phyloP scores from a whole-genome alignment of 1,139 yeast genomes.

The Eremothecium gossypii region DNA sequence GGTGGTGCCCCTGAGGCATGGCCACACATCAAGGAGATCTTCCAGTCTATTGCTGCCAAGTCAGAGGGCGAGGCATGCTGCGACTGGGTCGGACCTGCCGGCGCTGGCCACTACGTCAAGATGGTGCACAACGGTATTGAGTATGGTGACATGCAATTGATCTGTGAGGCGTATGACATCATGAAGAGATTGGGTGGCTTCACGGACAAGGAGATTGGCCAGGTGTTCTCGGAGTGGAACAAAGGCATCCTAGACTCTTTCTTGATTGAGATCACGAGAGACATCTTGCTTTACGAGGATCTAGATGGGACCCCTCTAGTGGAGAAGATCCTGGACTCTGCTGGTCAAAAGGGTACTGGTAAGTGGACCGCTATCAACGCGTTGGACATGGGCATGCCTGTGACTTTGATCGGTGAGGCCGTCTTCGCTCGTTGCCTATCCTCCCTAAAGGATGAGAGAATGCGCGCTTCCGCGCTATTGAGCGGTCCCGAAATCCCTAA shows the following conservation, averaged over 20 bases:
- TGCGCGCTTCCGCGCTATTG: conserved; percentile 67
- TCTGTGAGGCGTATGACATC: conserved; percentile 94
- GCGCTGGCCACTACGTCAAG: conserved; percentile 98
- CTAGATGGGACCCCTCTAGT: conserved; percentile 86
- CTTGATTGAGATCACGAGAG: conserved; percentile 95
- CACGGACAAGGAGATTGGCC: conserved; percentile 86
- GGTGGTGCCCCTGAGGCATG: conserved; percentile 98
- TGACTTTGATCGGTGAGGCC: conserved; percentile 97
- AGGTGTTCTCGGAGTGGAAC: conserved; percentile 90
- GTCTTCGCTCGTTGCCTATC: conserved; percentile 95
- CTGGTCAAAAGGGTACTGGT: conserved; percentile 99
- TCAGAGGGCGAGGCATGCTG: conserved; percentile 98
- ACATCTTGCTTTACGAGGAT: conserved; percentile 80
- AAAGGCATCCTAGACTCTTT: conserved; percentile 95
- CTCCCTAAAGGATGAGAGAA: conserved; percentile 85
- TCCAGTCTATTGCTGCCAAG: conserved; percentile 95
- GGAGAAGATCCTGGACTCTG: conserved; percentile 92
- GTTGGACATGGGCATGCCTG: conserved; percentile 96
- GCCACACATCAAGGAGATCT: conserved; percentile 95
- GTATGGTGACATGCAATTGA: conserved; percentile 99
- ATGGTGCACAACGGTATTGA: conserved; percentile 99
- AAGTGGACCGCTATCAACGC: conserved; percentile 99
- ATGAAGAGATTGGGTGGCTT: conserved; percentile 91
- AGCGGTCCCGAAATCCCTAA: conserved; percentile 64
- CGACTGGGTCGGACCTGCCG: conserved; percentile 99